Percentiles rank a stretch among this genome's conserved stretches.
Evolutionary conservation across 257 asterid genomes (phyloP).

Genomic region (Nemophila menziesii): DNA sequence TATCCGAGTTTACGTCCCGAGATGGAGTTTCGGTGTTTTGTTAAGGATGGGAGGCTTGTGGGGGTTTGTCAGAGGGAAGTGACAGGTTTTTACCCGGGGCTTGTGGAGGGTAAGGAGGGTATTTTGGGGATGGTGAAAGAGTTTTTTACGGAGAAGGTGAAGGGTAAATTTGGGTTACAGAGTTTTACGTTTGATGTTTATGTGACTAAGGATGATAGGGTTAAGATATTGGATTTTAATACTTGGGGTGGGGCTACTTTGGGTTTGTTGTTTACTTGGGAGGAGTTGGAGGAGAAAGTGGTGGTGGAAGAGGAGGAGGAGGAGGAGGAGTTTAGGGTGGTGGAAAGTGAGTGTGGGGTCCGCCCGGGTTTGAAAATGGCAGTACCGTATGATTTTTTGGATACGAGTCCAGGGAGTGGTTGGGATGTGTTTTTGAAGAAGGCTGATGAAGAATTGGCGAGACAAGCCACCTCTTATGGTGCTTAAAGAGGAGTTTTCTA

Average conservation of each 20-base stretch:
- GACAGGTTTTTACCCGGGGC: constrained; percentile 67
- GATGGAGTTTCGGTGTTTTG: constrained; percentile 91
- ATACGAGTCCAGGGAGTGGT: constrained; percentile 75
- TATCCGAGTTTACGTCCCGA: constrained; percentile 56
- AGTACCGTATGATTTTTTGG: constrained; percentile 78
- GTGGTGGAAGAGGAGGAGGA: constrained; percentile 18
- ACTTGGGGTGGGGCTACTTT: constrained; percentile 87
- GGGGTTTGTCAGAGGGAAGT: constrained; percentile 85
- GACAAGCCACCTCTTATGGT: constrained; percentile 29
- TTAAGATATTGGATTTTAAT: constrained; percentile 80
- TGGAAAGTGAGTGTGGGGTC: constrained; percentile 51
- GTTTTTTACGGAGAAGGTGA: constrained; percentile 33
- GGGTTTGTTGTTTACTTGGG: constrained; percentile 68
- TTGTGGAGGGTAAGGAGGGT: constrained; percentile 31
- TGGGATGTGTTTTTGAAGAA: constrained; percentile 72
- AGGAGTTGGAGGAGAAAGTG: constrained; percentile 49
- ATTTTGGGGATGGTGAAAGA: constrained; percentile 24
- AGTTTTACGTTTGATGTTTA: constrained; percentile 68
- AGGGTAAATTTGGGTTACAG: constrained; percentile 39
- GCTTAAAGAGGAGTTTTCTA: constrained; percentile 22
- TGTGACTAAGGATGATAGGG: constrained; percentile 47
- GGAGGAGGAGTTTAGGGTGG: constrained; percentile 44
- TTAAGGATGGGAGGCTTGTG: constrained; percentile 24
- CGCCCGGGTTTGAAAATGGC: constrained; percentile 85
- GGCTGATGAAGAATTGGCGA: constrained; percentile 42